These are phyloP conservation scores for Chlorella sp. DNA, from an alignment of 139 green algal genomes.

Conservation along the genomic window DNA sequence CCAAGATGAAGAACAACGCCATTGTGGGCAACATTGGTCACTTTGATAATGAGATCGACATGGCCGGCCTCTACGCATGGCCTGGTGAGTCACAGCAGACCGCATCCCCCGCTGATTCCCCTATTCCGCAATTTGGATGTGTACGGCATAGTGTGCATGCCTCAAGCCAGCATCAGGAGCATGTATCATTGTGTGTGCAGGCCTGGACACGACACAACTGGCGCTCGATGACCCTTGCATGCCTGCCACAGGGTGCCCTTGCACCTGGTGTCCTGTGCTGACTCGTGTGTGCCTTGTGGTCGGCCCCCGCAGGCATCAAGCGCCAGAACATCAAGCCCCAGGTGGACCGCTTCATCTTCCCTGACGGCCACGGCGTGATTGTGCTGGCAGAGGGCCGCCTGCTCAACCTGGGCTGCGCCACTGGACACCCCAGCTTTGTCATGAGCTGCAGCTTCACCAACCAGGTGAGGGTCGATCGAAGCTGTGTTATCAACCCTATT, in stretches of 20 bases:
- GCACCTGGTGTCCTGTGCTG: too few species aligned
- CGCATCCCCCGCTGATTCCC: too few species aligned
- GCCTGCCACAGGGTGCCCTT: too few species aligned
- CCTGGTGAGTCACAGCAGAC: too few species aligned
- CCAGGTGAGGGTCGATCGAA: slow-evolving; percentile 58
- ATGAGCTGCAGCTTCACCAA: slow-evolving; percentile 99
- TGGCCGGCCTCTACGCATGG: slow-evolving; percentile 80
- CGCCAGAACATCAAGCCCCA: slow-evolving; percentile 98
- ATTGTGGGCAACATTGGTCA: slow-evolving; percentile 99
- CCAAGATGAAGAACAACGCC: slow-evolving; percentile 99
- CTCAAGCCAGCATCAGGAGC: too few species aligned
- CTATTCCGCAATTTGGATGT: too few species aligned
- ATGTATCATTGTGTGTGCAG: too few species aligned
- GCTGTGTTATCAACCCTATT: background rate
- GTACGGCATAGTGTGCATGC: too few species aligned
- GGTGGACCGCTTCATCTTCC: slow-evolving; percentile 97
- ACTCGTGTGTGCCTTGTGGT: too few species aligned
- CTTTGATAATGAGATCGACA: slow-evolving; percentile 99
- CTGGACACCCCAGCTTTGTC: slow-evolving; percentile 97
- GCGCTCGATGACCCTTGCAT: too few species aligned
- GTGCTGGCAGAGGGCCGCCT: slow-evolving; percentile 97
- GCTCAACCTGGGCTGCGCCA: slow-evolving; percentile 99
- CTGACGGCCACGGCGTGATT: slow-evolving; percentile 96
- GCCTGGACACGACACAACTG: too few species aligned
- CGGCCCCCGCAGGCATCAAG: too few species aligned